phyloP scores from a whole-genome alignment of 176 grass and related monocot species.

The Rhynchospora breviuscula region DNA sequence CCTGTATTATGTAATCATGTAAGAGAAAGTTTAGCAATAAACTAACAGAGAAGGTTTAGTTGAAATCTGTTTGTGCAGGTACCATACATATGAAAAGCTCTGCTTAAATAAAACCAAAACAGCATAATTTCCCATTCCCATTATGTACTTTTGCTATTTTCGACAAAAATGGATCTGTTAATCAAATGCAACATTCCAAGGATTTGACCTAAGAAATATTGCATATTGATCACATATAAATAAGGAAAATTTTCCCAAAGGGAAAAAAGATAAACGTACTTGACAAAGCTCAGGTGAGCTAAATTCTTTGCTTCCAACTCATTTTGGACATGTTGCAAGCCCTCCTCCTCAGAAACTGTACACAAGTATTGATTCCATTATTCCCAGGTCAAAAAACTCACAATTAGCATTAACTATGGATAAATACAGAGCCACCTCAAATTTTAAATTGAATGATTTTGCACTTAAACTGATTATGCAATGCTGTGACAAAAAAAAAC shows the following conservation, averaged over 20 bases:
- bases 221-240: not conserved
- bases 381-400: slow-evolving; percentile 4
- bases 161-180: not conserved
- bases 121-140: not conserved
- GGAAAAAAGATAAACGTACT: slow-evolving; percentile 45
- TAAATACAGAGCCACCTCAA: not conserved
- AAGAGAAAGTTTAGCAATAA: not conserved
- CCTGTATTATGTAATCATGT: slow-evolving; percentile 33
- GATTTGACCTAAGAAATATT: slow-evolving; percentile 4
- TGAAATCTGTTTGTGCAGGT: not conserved
- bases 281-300: slow-evolving; percentile 67
- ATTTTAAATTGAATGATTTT: not conserved
- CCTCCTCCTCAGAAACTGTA: slow-evolving; percentile 76
- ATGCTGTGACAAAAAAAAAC: not conserved
- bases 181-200: not conserved
- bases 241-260: not conserved
- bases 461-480: not conserved
- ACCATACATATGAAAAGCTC: slow-evolving; percentile 8
- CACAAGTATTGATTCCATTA: slow-evolving; percentile 18
- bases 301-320: slow-evolving; percentile 80
- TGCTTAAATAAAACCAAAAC: not conserved
- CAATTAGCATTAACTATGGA: not conserved
- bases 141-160: slow-evolving; percentile 2
- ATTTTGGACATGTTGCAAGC: slow-evolving; percentile 74
- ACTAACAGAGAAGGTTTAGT: not conserved